phyloP scores from a whole-genome alignment of 495 filamentous ascomycete genomes.

The Penicillium cataractarum region DNA sequence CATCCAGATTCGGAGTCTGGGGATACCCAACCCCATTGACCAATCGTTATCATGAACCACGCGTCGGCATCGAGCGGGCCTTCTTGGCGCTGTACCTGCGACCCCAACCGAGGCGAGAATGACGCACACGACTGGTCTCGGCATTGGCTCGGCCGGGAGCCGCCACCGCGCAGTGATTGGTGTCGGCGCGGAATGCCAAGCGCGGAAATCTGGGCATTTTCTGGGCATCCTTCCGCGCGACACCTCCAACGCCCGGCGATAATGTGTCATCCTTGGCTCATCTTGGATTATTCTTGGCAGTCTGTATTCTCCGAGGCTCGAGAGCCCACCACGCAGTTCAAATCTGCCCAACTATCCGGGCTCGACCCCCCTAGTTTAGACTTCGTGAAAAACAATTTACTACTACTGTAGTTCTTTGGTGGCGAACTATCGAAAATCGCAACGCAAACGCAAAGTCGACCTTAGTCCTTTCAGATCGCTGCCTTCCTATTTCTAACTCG shows the following conservation, averaged over 20 bases:
- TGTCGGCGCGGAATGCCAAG: constrained; percentile 35
- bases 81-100: constrained; percentile 20
- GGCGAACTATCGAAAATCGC: constrained; percentile 5
- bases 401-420: constrained; percentile 25
- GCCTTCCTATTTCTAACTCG: background rate
- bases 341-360: constrained; percentile 25
- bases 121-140: constrained; percentile 37
- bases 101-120: constrained; percentile 16
- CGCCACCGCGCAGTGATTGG: constrained; percentile 25
- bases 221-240: constrained; percentile 21
- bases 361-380: constrained; percentile 35
- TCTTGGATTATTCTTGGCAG: constrained; percentile 36
- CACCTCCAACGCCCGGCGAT: constrained; percentile 23
- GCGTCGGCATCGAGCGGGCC: constrained; percentile 16
- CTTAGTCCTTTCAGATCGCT: background rate
- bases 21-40: constrained; percentile 11
- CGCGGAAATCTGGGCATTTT: constrained; percentile 36
- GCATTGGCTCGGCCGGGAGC: constrained; percentile 25
- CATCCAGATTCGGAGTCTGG: constrained; percentile 15
- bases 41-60: constrained; percentile 21
- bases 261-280: constrained; percentile 27
- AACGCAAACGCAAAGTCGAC: background rate
- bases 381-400: constrained; percentile 23
- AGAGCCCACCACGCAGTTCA: constrained; percentile 32
- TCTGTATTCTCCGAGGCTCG: constrained; percentile 25